Base-by-base conservation (phyloP, 2,329 filamentous ascomycete species). In the Colletotrichum cereale region DNA sequence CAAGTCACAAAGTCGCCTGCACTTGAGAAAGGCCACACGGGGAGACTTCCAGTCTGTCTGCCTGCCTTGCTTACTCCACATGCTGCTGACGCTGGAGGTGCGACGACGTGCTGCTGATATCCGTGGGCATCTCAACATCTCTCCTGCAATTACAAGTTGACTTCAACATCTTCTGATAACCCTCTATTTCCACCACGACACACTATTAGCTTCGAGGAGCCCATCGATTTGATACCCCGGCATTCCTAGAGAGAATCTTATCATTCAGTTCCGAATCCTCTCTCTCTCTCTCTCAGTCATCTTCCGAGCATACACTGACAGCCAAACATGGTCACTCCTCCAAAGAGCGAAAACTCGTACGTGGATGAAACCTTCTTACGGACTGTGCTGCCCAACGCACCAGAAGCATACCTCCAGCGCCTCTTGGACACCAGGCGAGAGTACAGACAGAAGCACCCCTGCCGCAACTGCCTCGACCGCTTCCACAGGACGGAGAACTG, bases 401-500 rank as follows among this genome's bases (percentile, higher is more conserved):
- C 48, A 29, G 47, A 50, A 29, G 48, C 2, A 3, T n/a, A 18
- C 5, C 14, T 50, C 48, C 2, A 29, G 14, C 12, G 5, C 5
- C 48, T 18, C 24, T 8, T 4, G 26, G 2, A 31, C 21, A 8
- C 26, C 26, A 24, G 14, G 12, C 24, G 12, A 3, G 5, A 1
- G 10, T 14, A 34, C 38, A 26, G 34, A 21, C 62, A 42, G 40
- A 38, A 50, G 55, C 29, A 44, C 26, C 58, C 36, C 21, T 72
- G 69, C 34, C 21, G 31, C 18, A 82, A 82, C 73, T 83, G 80
- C 72, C 67, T 71, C 5, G 73, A 74, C 52, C 42, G 42, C n/a
- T 64, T 31, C 18, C 80, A 82, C 72, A 31, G 3, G 21, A 77
- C 77, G 2, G 44, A 58, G 3, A 6, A 71, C 2, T 83, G 82